Evolutionary conservation across 768 basidiomycete species (phyloP), one percentile per base, ranked within the genome.

Genomic region (Cytidiella melzeri): DNA sequence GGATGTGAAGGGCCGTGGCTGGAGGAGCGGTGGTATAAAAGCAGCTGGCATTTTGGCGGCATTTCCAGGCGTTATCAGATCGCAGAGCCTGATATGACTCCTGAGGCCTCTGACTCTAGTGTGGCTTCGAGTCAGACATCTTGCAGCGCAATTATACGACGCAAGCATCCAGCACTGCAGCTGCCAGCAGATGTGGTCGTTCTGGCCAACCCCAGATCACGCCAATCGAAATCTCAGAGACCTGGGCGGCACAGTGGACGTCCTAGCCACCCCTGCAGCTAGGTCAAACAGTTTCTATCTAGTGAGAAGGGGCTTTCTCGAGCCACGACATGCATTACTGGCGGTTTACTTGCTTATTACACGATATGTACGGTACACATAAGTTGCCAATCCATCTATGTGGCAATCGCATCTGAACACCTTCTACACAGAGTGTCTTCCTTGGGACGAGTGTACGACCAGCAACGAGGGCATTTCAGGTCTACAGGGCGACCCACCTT

Each of bases 391-490:
- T n/a, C n/a, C n/a, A 34, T 41, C 18, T 42, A 42, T 5, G 19
- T 5, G 3, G n/a, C n/a, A 15, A 65, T 47, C 40, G 63, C 68
- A 10, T 54, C 53, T 3, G 61, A 47, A 57, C 93, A 96, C 56
- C 93, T 75, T 18, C 51, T 51, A 65, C 93, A 95, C 10, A 94
- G 64, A 9, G 63, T 61, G 15, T 81, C 74, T 11, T 70, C 64
- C 36, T 70, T 62, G 10, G 63, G 56, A 12, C 84, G 73, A 2
- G 81, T 83, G 61, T 75, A 85, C 5, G 80, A 84, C 92, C 94
- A 96, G 64, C 95, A 98, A 13, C 94, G 78, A 20, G 92, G 89
- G 63, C 95, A 98, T 64, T 95, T 94, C 19, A 70, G 60, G 45
- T 66, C 52, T 3, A 64, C 67, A 10, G 90, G 79, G 13, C 88